Percentiles rank a stretch among this genome's conserved stretches.
Conservation (phyloP, 164 flowering plant genomes). For the Tinospora cordifolia region DNA sequence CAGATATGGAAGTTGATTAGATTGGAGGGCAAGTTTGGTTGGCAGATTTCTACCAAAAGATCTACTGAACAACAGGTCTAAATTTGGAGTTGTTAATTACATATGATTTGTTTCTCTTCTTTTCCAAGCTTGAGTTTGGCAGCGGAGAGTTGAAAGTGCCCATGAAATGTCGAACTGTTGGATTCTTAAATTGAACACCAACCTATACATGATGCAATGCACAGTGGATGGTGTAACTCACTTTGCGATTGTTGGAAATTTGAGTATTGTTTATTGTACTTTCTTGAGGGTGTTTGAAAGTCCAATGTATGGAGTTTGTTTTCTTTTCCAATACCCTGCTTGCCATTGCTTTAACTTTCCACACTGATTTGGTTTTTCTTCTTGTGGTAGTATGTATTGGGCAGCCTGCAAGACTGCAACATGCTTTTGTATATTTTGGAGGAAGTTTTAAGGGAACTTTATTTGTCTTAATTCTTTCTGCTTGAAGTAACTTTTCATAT, state of each 20-base stretch:
- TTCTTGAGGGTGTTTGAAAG: not conserved
- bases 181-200: not conserved
- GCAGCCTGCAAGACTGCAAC: not conserved
- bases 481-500: too few species aligned
- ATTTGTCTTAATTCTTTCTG: too few species aligned
- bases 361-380: too few species aligned
- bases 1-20: slow-evolving; percentile 70
- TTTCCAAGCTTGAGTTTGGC: not conserved
- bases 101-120: not conserved
- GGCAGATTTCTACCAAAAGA: not conserved
- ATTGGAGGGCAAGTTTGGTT: not conserved
- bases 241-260: not conserved
- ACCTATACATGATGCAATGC: not conserved
- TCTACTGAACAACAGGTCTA: not conserved
- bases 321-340: not conserved
- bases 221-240: not conserved
- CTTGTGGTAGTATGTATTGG: too few species aligned
- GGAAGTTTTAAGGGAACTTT: not conserved
- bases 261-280: not conserved
- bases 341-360: too few species aligned
- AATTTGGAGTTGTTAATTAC: not conserved
- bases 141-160: not conserved
- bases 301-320: not conserved
- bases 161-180: not conserved
- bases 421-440: not conserved